Evolutionary conservation across 164 flowering plant genomes (phyloP).

Genomic region (Magnolia kwangsiensis): DNA sequence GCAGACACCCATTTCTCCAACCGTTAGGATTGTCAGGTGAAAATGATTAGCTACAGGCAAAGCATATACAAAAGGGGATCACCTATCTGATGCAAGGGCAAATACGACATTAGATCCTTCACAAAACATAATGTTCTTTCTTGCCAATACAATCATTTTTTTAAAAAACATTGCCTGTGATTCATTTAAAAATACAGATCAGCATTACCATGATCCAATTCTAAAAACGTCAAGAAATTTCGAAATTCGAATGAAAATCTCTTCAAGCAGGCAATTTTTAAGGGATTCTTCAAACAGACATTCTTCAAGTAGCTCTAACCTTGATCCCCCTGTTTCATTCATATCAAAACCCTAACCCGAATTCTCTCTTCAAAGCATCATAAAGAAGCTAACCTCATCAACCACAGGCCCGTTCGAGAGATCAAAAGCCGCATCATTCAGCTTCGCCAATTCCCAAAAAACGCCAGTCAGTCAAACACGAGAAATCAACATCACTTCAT

Average conservation of each 20-base stretch:
- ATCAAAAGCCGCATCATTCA: constrained; percentile 97
- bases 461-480: constrained; percentile 11
- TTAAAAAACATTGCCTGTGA: too few species aligned
- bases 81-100: too few species aligned
- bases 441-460: constrained; percentile 39
- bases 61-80: too few species aligned
- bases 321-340: background rate
- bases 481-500: background rate
- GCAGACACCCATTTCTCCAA: too few species aligned
- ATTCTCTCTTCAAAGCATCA: background rate
- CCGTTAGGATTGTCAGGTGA: too few species aligned
- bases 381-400: constrained; percentile 59
- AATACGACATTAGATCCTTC: too few species aligned
- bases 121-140: too few species aligned
- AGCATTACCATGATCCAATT: too few species aligned
- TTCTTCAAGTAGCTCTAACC: background rate
- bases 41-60: too few species aligned
- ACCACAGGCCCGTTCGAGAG: constrained; percentile 78
- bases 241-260: background rate
- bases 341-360: background rate
- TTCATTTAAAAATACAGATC: too few species aligned
- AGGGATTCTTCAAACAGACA: background rate
- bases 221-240: background rate
- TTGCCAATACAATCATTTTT: too few species aligned
- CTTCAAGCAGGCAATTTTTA: background rate